phyloP scores from a whole-genome alignment of 345 rosid species.

The Firmiana major region DNA sequence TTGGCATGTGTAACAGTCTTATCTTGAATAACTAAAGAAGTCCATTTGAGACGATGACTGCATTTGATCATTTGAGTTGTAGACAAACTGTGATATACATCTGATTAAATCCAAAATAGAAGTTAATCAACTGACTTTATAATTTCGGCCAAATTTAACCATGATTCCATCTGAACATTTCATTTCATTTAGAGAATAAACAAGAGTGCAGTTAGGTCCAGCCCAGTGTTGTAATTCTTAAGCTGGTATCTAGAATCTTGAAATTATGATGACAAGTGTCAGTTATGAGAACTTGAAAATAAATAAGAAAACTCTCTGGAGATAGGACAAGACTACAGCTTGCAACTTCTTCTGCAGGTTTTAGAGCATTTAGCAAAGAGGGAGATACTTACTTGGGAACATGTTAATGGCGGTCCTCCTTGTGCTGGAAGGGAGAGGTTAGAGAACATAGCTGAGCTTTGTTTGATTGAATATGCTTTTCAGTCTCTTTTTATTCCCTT shows the following conservation, averaged over 20 bases:
- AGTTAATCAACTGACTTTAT: neutral
- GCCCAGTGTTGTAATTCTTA: neutral
- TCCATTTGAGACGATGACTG: neutral
- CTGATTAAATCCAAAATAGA: neutral
- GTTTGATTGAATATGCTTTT: neutral
- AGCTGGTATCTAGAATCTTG: neutral
- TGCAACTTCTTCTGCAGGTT: slow-evolving; percentile 51
- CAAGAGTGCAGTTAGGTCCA: neutral
- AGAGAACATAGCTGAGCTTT: slow-evolving; percentile 1
- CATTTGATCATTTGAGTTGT: neutral
- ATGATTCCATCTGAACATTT: neutral
- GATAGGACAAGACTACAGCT: neutral
- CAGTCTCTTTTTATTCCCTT: neutral
- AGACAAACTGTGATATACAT: neutral
- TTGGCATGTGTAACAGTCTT: neutral
- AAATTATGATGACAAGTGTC: neutral
- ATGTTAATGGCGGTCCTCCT: slow-evolving; percentile 79
- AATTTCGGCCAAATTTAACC: neutral
- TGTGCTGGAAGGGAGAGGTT: slow-evolving; percentile 65
- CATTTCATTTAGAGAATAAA: neutral
- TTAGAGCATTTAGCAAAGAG: slow-evolving; percentile 79
- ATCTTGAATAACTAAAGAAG: neutral
- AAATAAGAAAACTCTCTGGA: neutral
- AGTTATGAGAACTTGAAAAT: neutral
- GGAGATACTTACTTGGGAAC: slow-evolving; percentile 74